These are phyloP conservation scores for Lodderomyces orthopsilosis DNA, from an alignment of 1,139 yeast genomes.

Conservation along the genomic window DNA sequence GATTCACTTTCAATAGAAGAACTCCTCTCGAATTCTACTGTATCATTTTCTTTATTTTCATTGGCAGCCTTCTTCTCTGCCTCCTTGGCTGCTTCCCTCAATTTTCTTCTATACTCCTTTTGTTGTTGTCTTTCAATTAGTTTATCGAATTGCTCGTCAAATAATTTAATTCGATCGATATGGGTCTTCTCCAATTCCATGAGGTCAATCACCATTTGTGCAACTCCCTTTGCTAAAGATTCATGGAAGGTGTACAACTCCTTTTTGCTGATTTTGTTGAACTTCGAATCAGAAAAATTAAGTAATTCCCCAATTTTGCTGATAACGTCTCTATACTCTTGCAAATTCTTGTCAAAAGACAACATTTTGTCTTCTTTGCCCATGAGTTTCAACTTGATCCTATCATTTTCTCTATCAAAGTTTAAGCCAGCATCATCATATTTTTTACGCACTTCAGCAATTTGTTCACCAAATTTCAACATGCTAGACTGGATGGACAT, in stretches of 20 bases:
- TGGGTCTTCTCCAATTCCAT: constrained; percentile 37
- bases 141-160: constrained; percentile 34
- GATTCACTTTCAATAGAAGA: not conserved
- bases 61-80: constrained; percentile 15
- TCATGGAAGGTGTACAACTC: constrained; percentile 36
- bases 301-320: constrained; percentile 27
- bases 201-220: constrained; percentile 33
- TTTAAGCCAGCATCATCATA: constrained; percentile 44
- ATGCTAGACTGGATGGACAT: constrained; percentile 44
- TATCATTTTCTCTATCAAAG: constrained; percentile 49
- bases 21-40: constrained; percentile 18
- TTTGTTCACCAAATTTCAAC: constrained; percentile 44
- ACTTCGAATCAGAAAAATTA: constrained; percentile 24
- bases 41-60: constrained; percentile 16
- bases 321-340: constrained; percentile 34
- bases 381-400: constrained; percentile 31
- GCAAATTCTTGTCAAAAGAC: constrained; percentile 33
- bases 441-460: constrained; percentile 36
- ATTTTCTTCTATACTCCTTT: constrained; percentile 34
- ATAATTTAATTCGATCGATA: constrained; percentile 34
- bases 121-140: constrained; percentile 35
- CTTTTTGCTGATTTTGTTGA: constrained; percentile 28
- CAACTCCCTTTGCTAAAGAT: constrained; percentile 30
- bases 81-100: constrained; percentile 25
- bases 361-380: constrained; percentile 36